A percentile compares a stretch with the other conserved stretches of the same genome.
Conservation (phyloP, 2,329 filamentous ascomycete species). For the Aspergillus sp. region DNA sequence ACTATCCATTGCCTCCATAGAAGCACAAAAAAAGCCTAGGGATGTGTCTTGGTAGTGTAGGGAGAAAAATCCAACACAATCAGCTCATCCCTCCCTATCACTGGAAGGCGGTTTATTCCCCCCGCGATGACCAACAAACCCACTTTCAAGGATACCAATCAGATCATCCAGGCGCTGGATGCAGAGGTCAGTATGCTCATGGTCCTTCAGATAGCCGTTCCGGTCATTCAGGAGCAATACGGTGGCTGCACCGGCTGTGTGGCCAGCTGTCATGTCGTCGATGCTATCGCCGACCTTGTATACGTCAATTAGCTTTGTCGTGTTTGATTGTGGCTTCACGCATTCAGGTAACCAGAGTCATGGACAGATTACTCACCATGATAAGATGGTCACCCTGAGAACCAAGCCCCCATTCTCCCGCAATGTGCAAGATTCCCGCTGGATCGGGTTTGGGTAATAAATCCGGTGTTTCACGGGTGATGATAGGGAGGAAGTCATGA, state of each 20-base stretch:
- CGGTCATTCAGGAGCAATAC: conserved; percentile 79
- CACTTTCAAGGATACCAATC: conserved; percentile 63
- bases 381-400: conserved; percentile 37
- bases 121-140: conserved; percentile 51
- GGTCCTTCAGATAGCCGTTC: conserved; percentile 61
- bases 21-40: too few species aligned
- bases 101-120: conserved; percentile 11
- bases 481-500: conserved; percentile 63
- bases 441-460: conserved; percentile 71
- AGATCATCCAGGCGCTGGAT: conserved; percentile 68
- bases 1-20: too few species aligned
- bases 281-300: conserved; percentile 64
- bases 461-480: conserved; percentile 69
- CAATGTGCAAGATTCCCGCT: conserved; percentile 80
- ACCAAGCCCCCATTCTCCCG: conserved; percentile 60
- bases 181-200: conserved; percentile 69
- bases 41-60: background rate
- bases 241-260: conserved; percentile 74
- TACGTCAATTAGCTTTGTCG: conserved; percentile 3
- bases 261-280: conserved; percentile 87
- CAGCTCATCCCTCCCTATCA: conserved; percentile 4
- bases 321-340: background rate
- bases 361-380: conserved; percentile 21
- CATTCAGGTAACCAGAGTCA: background rate
- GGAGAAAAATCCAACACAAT: background rate